Conservation (phyloP, 257 asterid genomes). For the Ligustrum vulgare region DNA sequence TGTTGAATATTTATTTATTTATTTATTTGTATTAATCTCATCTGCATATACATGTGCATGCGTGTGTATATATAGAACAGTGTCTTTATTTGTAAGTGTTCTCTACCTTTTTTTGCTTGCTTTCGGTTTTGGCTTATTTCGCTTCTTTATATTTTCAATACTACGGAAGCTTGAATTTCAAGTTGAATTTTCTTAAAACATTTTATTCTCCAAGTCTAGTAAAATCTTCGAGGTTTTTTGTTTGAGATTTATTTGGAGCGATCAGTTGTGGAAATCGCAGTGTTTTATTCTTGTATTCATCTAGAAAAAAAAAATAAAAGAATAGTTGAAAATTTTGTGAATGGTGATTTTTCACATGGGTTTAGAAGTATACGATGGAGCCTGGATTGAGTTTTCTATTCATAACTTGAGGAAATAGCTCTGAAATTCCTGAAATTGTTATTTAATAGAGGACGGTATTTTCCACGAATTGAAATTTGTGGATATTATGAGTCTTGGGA, state of each 20-base stretch:
- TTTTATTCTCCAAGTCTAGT: slow-evolving; percentile 21
- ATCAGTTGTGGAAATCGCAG: slow-evolving; percentile 21
- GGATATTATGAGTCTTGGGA: slow-evolving; percentile 50
- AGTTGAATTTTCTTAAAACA: slow-evolving; percentile 29
- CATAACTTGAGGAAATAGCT: slow-evolving; percentile 23
- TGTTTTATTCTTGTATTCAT: slow-evolving; percentile 11
- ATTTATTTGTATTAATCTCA: not conserved
- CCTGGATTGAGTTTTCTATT: slow-evolving; percentile 8
- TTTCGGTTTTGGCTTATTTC: slow-evolving; percentile 42
- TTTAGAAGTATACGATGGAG: slow-evolving; percentile 14
- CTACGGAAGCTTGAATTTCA: slow-evolving; percentile 31
- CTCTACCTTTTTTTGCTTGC: slow-evolving; percentile 43
- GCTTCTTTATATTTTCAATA: slow-evolving; percentile 10
- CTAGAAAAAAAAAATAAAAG: too few relatives aligned
- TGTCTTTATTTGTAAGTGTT: slow-evolving; percentile 46
- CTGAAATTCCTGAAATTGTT: slow-evolving; percentile 22
- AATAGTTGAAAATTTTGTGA: not conserved
- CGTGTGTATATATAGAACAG: slow-evolving; percentile 37
- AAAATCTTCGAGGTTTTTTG: not conserved
- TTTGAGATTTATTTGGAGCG: slow-evolving; percentile 20
- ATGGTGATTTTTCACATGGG: slow-evolving; percentile 30
- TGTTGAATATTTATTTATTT: not conserved
- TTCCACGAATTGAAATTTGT: slow-evolving; percentile 22
- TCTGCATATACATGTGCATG: slow-evolving; percentile 34
- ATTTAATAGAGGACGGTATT: slow-evolving; percentile 24